These are phyloP conservation scores for Fraxinus anomala DNA, from an alignment of 257 asterid species.

Conservation along the genomic window DNA sequence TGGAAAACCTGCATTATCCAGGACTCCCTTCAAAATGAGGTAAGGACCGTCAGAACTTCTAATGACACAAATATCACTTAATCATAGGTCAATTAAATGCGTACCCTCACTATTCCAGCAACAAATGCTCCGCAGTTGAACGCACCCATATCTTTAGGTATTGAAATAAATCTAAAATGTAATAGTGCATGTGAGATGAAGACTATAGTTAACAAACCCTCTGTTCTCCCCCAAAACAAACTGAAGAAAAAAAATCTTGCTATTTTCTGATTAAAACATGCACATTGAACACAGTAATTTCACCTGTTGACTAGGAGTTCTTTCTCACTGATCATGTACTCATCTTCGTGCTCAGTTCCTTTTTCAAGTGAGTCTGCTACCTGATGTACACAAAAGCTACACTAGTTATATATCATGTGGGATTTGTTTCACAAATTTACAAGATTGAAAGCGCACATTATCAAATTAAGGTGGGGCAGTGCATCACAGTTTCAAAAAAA, in stretches of 20 bases:
- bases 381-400: constrained; percentile 38
- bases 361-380: constrained; percentile 96
- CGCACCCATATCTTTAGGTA: constrained; percentile 98
- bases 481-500: not conserved
- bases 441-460: not conserved
- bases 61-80: constrained; percentile 3
- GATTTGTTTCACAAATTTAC: not conserved
- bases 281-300: constrained; percentile 4
- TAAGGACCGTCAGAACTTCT: constrained; percentile 25
- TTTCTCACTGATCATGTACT: constrained; percentile 95
- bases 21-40: constrained; percentile 66
- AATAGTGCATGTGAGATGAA: constrained; percentile 28
- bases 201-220: not conserved
- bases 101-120: constrained; percentile 95
- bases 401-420: not conserved
- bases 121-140: constrained; percentile 97
- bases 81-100: constrained; percentile 19
- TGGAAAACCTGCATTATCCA: constrained; percentile 92
- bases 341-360: constrained; percentile 98
- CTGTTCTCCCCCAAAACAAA: not conserved
- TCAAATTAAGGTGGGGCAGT: not conserved
- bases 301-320: constrained; percentile 95
- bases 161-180: constrained; percentile 73
- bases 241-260: not conserved
- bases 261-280: not conserved